These are phyloP conservation scores for Mycena olivaceomarginata DNA, from an alignment of 768 basidiomycete species.

Conservation along the genomic window DNA sequence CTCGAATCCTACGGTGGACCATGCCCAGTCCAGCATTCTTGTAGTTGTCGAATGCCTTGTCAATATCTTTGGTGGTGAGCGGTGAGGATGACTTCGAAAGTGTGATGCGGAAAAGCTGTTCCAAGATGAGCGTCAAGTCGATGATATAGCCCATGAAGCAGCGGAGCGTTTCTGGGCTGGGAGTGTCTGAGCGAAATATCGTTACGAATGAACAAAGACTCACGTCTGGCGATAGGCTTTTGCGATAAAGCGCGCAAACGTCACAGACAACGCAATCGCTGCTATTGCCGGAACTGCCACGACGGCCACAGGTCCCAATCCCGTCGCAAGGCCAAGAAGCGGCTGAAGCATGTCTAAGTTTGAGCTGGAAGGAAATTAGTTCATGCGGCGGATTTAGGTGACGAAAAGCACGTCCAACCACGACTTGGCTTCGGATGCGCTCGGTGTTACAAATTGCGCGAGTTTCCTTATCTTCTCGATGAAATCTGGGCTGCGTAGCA, in stretches of 20 bases:
- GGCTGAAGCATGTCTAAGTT: neutral
- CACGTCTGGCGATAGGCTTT: neutral
- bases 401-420: neutral
- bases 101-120: slow-evolving; percentile 7
- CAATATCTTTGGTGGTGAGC: neutral
- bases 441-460: slow-evolving; percentile 13
- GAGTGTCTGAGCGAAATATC: neutral
- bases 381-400: neutral
- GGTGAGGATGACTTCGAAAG: neutral
- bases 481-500: neutral
- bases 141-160: neutral
- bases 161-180: slow-evolving; percentile 8
- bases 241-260: neutral
- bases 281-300: neutral
- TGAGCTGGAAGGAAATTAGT: neutral
- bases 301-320: neutral
- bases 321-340: neutral
- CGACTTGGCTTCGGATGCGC: neutral
- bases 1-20: slow-evolving; percentile 5
- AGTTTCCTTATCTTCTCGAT: neutral
- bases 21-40: slow-evolving; percentile 1
- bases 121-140: neutral
- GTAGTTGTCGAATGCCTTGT: slow-evolving; percentile 11
- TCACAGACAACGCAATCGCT: neutral
- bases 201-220: neutral